Conservation (phyloP, 2,329 filamentous ascomycete species). For the Penicillium corylophilum region DNA sequence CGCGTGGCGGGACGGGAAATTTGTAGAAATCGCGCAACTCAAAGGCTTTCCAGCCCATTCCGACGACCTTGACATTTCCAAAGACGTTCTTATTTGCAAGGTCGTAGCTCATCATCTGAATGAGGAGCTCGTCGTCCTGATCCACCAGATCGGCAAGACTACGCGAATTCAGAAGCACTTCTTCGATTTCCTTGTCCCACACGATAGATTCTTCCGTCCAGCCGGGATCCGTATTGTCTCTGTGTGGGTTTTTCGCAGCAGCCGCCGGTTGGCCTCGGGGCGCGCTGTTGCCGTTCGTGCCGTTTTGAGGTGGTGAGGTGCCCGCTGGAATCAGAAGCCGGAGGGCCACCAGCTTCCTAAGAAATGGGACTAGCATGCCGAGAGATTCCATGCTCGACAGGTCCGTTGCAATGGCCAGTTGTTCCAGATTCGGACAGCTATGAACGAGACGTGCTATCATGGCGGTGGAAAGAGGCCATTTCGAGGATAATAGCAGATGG, state of each 20-base stretch:
- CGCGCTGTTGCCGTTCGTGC: neutral
- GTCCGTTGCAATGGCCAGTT: slow-evolving; percentile 55
- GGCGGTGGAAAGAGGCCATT: slow-evolving; percentile 53
- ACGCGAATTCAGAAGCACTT: slow-evolving; percentile 16
- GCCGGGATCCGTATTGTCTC: neutral
- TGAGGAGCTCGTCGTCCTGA: slow-evolving; percentile 36
- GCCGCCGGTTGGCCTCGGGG: neutral
- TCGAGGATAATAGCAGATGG: slow-evolving; percentile 57
- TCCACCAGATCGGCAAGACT: slow-evolving; percentile 38
- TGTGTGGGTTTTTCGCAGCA: neutral
- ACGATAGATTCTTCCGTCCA: neutral
- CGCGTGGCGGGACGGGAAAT: slow-evolving; percentile 17
- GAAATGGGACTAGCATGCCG: slow-evolving; percentile 40
- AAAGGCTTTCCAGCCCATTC: slow-evolving; percentile 42
- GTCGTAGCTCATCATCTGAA: slow-evolving; percentile 30
- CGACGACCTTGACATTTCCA: slow-evolving; percentile 35
- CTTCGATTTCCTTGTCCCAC: slow-evolving; percentile 6
- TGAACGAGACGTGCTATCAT: slow-evolving; percentile 54
- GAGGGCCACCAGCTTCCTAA: slow-evolving; percentile 41
- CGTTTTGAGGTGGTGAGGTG: slow-evolving; percentile 7
- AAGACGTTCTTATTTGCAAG: slow-evolving; percentile 36
- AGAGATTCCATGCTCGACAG: slow-evolving; percentile 41
- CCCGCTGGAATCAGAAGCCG: slow-evolving; percentile 41
- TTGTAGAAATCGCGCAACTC: slow-evolving; percentile 40
- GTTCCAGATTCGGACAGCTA: slow-evolving; percentile 58